phyloP scores from a whole-genome alignment of 352 stramenopile species.

The Phytophthora vignae region DNA sequence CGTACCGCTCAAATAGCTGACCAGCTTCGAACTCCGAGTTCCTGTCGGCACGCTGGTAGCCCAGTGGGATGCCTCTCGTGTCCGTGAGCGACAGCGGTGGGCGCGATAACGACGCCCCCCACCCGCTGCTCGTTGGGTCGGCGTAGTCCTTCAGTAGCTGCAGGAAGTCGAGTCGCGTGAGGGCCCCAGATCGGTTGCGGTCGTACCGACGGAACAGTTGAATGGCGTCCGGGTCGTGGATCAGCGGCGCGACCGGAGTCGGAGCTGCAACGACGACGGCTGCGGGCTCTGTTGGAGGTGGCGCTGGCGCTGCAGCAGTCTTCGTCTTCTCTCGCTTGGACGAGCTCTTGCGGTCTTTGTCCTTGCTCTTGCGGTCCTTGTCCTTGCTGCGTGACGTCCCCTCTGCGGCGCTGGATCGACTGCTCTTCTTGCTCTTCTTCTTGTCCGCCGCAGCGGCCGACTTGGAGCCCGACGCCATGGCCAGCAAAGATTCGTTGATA shows the following conservation, averaged over 20 bases:
- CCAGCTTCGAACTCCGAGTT: constrained; percentile 89
- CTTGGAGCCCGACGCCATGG: constrained; percentile 30
- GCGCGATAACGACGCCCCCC: constrained; percentile 25
- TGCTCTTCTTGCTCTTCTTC: constrained; percentile 41
- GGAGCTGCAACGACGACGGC: not conserved
- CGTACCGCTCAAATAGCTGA: constrained; percentile 86
- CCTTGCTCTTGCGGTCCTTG: constrained; percentile 45
- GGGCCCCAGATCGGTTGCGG: constrained; percentile 50
- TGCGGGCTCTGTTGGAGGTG: not conserved
- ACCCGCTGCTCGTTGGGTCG: constrained; percentile 11
- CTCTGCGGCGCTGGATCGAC: constrained; percentile 11
- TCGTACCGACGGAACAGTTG: constrained; percentile 88
- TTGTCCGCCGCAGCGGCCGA: constrained; percentile 20
- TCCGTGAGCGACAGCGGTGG: constrained; percentile 71
- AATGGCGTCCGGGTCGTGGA: constrained; percentile 69
- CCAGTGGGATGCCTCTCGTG: constrained; percentile 67
- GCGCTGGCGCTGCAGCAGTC: not conserved
- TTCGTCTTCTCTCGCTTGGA: constrained; percentile 19
- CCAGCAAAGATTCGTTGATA: too few relatives aligned
- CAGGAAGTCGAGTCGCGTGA: constrained; percentile 76
- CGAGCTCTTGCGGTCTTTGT: constrained; percentile 42
- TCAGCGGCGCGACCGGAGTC: not conserved
- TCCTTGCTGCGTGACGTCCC: constrained; percentile 29
- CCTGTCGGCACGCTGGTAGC: constrained; percentile 69
- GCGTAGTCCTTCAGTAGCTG: constrained; percentile 78